These are phyloP conservation scores for Ceratocystiopsis brevicomis DNA, from an alignment of 2,329 filamentous ascomycete genomes.

Conservation along the genomic window DNA sequence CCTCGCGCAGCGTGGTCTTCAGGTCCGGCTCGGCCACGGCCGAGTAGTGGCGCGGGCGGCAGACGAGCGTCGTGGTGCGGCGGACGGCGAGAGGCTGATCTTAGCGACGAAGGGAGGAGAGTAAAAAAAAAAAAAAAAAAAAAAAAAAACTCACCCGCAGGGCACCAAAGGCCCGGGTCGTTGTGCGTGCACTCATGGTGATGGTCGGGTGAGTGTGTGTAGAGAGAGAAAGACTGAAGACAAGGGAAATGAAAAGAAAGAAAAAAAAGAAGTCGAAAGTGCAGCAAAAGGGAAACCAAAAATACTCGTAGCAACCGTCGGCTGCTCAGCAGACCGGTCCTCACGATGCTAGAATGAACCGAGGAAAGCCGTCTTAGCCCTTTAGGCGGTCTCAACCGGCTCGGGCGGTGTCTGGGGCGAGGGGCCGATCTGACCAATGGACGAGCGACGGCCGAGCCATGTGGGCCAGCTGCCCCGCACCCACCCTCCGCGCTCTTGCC, in stretches of 20 bases:
- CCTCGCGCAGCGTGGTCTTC: conserved; percentile 65
- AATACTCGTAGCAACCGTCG: background rate
- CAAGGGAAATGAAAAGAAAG: background rate
- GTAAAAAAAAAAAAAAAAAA: background rate
- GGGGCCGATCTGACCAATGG: too few relatives aligned
- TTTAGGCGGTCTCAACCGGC: background rate
- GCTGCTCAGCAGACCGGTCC: background rate
- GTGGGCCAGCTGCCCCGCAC: too few relatives aligned
- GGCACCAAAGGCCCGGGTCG: conserved; percentile 7
- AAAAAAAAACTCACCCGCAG: conserved; percentile 6
- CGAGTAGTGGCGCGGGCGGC: conserved; percentile 40
- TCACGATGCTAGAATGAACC: conserved; percentile 4
- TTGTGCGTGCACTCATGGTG: conserved; percentile 8
- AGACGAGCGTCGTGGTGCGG: conserved; percentile 4
- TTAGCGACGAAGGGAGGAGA: too few relatives aligned
- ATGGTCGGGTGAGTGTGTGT: background rate
- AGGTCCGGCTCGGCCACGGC: conserved; percentile 68
- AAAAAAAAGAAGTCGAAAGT: background rate
- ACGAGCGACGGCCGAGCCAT: too few relatives aligned
- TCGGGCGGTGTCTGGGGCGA: too few relatives aligned
- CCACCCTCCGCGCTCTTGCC: too few relatives aligned
- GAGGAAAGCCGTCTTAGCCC: conserved; percentile 8
- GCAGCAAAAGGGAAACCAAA: background rate
- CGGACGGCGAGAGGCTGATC: conserved; percentile 3
- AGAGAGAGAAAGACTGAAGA: background rate